Evolutionary conservation across 164 flowering plant genomes (phyloP).

Genomic region (Vitis amurensis): DNA sequence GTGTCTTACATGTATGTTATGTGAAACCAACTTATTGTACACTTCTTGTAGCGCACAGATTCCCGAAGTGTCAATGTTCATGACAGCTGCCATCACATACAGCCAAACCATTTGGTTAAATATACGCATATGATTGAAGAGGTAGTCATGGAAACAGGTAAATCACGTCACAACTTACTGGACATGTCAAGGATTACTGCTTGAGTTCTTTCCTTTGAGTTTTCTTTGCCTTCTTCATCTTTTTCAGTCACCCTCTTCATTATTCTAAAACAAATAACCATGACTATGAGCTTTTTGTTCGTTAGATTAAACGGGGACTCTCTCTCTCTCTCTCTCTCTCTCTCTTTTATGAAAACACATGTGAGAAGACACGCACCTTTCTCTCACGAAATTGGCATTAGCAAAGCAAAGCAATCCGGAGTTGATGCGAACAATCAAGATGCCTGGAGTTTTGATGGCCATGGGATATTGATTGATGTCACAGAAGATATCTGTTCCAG

Average conservation of each 20-base stretch:
- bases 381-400: conserved; percentile 71
- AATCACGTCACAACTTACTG: conserved; percentile 32
- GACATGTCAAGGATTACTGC: conserved; percentile 65
- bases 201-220: conserved; percentile 25
- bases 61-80: conserved; percentile 73
- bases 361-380: conserved; percentile 39
- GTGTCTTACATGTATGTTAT: conserved; percentile 44
- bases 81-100: conserved; percentile 39
- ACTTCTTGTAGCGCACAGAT: conserved; percentile 62
- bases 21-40: conserved; percentile 38
- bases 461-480: conserved; percentile 57
- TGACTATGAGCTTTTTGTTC: neutral
- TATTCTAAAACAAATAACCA: conserved; percentile 37
- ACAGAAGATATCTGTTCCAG: conserved; percentile 56
- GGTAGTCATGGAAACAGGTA: too few relatives aligned
- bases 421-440: conserved; percentile 46
- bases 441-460: conserved; percentile 46
- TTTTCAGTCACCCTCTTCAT: conserved; percentile 36
- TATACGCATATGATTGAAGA: neutral
- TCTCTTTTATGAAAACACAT: neutral
- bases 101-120: neutral
- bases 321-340: too few relatives aligned
- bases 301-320: too few relatives aligned
- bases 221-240: conserved; percentile 24
- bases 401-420: conserved; percentile 70